phyloP scores from a whole-genome alignment of 345 rosid species.

The Geranium brycei region DNA sequence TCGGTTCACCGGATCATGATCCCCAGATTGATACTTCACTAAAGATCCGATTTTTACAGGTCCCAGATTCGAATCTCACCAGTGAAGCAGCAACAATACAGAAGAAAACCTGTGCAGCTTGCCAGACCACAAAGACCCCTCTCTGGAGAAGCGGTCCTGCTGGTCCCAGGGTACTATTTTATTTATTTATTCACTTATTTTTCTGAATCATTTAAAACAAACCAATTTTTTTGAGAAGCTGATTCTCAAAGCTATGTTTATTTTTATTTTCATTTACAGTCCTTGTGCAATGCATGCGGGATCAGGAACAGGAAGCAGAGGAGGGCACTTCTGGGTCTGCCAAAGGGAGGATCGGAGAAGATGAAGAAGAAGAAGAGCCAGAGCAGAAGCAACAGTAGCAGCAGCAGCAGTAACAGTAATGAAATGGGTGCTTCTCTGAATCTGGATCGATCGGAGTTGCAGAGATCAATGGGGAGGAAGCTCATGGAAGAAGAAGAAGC shows the following conservation, averaged over 20 bases:
- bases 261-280: background rate
- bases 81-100: slow-evolving; percentile 21
- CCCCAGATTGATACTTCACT: background rate
- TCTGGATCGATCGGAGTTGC: background rate
- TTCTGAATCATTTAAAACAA: too few relatives aligned
- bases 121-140: slow-evolving; percentile 84
- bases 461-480: background rate
- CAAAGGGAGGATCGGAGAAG: background rate
- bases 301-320: too few relatives aligned
- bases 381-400: background rate
- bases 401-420: background rate
- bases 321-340: too few relatives aligned
- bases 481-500: background rate
- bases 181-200: too few relatives aligned
- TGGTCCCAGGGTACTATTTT: slow-evolving; percentile 65
- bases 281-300: background rate
- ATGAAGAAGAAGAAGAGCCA: background rate
- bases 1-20: background rate
- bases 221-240: background rate
- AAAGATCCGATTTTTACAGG: background rate
- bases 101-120: slow-evolving; percentile 76
- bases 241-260: background rate
- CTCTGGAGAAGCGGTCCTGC: slow-evolving; percentile 99
- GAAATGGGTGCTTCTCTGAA: background rate
- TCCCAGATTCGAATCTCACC: slow-evolving; percentile 22